Evolutionary conservation across 1,284 basidiomycete genomes (phyloP).

Genomic region (Paramarasmius palmivorus): DNA sequence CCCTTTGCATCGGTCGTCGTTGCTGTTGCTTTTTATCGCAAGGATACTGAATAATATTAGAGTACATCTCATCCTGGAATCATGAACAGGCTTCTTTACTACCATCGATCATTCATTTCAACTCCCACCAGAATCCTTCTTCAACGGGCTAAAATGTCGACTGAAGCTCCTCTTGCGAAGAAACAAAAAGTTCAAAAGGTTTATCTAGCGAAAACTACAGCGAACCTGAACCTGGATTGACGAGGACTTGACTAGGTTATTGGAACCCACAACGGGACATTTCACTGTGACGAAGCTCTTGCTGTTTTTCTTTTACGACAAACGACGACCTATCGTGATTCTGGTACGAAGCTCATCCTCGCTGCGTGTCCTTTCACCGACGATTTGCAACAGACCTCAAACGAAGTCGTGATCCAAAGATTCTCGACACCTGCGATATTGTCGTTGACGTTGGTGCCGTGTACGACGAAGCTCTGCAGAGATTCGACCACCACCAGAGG

Average conservation of each 20-base stretch:
- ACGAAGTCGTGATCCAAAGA: slow-evolving; percentile 78
- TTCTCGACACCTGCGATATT: slow-evolving; percentile 86
- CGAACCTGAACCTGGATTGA: too few relatives aligned
- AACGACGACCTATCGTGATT: slow-evolving; percentile 74
- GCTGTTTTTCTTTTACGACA: slow-evolving; percentile 90
- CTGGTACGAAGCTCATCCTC: slow-evolving; percentile 50
- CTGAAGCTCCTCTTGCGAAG: slow-evolving; percentile 35
- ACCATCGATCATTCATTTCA: background rate
- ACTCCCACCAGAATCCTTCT: background rate
- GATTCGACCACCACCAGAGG: slow-evolving; percentile 97
- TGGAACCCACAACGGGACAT: slow-evolving; percentile 94
- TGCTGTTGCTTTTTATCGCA: background rate
- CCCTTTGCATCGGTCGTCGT: background rate
- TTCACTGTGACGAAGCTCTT: slow-evolving; percentile 96
- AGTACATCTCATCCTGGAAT: background rate
- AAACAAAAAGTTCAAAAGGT: slow-evolving; percentile 54
- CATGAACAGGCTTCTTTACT: slow-evolving; percentile 3
- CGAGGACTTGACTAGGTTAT: too few relatives aligned
- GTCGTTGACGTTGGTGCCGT: slow-evolving; percentile 98
- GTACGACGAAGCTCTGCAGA: slow-evolving; percentile 78
- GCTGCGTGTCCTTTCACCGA: background rate
- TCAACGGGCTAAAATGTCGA: background rate
- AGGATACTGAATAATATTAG: background rate
- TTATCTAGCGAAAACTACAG: too few relatives aligned
- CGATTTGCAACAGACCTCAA: slow-evolving; percentile 56